These are phyloP conservation scores for Tolypocladium endophyticum DNA, from an alignment of 2,329 filamentous ascomycete genomes.

Conservation along the genomic window DNA sequence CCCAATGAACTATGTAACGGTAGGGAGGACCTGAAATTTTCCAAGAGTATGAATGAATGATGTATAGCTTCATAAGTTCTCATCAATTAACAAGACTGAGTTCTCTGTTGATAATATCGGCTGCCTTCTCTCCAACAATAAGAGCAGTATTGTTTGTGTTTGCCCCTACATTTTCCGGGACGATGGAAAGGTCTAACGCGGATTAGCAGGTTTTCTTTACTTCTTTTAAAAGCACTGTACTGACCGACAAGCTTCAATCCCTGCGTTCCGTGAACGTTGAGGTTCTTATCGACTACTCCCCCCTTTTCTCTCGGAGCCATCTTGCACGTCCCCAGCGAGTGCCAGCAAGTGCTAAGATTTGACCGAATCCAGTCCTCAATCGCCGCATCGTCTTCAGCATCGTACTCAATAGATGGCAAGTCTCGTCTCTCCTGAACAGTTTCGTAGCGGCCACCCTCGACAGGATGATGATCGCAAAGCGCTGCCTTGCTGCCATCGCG, in stretches of 20 bases:
- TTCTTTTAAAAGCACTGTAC: neutral
- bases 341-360: constrained; percentile 29
- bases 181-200: constrained; percentile 23
- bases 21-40: too few relatives aligned
- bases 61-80: too few relatives aligned
- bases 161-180: constrained; percentile 27
- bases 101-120: constrained; percentile 19
- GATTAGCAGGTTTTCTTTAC: neutral
- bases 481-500: constrained; percentile 26
- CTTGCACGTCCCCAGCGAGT: constrained; percentile 14
- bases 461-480: constrained; percentile 12
- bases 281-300: neutral
- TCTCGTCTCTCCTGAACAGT: constrained; percentile 16
- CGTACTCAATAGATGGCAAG: constrained; percentile 28
- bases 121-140: constrained; percentile 31
- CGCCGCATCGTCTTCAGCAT: constrained; percentile 33
- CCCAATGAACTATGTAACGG: too few relatives aligned
- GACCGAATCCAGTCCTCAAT: constrained; percentile 32
- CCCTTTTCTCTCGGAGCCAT: neutral
- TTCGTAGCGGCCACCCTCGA: constrained; percentile 6
- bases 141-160: constrained; percentile 35
- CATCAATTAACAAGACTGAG: constrained; percentile 2
- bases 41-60: too few relatives aligned
- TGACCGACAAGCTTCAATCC: neutral
- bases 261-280: neutral